These are phyloP conservation scores for Fusarium nematophilum DNA, from an alignment of 2,329 filamentous ascomycete genomes.

Conservation along the genomic window DNA sequence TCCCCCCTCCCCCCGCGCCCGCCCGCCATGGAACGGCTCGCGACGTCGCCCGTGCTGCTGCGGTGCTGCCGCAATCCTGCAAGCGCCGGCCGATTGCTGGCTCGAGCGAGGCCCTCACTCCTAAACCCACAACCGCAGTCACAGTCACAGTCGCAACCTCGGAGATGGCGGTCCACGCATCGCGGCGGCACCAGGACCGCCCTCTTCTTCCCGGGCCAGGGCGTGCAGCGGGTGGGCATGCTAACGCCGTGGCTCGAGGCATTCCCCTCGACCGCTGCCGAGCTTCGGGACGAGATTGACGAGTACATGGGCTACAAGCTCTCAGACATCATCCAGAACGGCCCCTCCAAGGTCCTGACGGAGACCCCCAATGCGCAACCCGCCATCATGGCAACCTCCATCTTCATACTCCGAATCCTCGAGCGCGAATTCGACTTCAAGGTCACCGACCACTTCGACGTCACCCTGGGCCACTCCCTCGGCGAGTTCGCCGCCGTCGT, in stretches of 20 bases:
- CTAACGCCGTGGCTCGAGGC: constrained; percentile 84
- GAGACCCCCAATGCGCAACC: constrained; percentile 90
- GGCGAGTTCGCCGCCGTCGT: constrained; percentile 95
- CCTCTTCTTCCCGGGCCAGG: constrained; percentile 79
- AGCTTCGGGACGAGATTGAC: constrained; percentile 90
- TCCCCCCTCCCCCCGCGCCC: constrained; percentile 33
- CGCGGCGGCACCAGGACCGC: constrained; percentile 61
- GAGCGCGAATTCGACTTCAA: constrained; percentile 87
- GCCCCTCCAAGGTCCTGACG: constrained; percentile 81
- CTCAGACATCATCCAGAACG: constrained; percentile 80
- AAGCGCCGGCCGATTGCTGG: constrained; percentile 16
- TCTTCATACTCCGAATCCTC: constrained; percentile 88
- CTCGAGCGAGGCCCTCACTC: constrained; percentile 4
- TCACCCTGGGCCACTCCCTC: constrained; percentile 89
- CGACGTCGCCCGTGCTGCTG: constrained; percentile 41
- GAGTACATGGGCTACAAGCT: constrained; percentile 78
- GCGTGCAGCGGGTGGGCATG: constrained; percentile 92
- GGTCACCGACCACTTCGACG: constrained; percentile 76
- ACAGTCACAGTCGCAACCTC: constrained; percentile 19
- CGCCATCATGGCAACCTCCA: constrained; percentile 94
- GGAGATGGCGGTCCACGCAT: constrained; percentile 48
- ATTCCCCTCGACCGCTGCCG: constrained; percentile 81
- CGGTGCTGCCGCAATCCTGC: constrained; percentile 42
- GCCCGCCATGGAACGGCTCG: constrained; percentile 49
- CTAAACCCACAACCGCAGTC: background rate